Evolutionary conservation across 202 grass and related monocot species (phyloP).

Genomic region (Musa balbisiana): DNA sequence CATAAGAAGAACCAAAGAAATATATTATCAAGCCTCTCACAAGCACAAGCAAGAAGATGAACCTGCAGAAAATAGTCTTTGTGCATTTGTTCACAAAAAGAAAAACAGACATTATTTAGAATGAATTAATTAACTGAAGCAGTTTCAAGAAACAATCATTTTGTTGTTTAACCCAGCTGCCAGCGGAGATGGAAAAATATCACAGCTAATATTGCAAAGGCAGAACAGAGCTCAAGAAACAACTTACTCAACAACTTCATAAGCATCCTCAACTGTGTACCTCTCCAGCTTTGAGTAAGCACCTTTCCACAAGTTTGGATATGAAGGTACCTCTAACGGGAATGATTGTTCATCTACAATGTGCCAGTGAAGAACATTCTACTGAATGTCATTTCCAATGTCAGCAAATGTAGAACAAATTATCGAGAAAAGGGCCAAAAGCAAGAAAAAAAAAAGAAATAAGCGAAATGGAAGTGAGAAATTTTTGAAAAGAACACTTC

Average conservation of each 20-base stretch:
- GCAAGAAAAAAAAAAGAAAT: constrained; percentile 13
- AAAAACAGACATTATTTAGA: too few relatives aligned
- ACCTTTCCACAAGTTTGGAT: constrained; percentile 84
- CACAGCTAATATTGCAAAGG: constrained; percentile 12
- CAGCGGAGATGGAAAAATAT: background rate
- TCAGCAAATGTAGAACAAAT: constrained; percentile 33
- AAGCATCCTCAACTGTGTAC: constrained; percentile 81
- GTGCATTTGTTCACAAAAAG: too few relatives aligned
- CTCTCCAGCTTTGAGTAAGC: constrained; percentile 76
- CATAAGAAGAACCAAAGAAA: too few relatives aligned
- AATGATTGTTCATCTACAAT: constrained; percentile 94
- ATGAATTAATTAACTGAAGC: too few relatives aligned
- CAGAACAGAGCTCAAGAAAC: constrained; percentile 4
- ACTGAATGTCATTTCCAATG: constrained; percentile 55
- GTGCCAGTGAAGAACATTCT: constrained; percentile 99
- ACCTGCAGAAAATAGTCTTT: too few relatives aligned
- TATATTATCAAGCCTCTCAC: too few relatives aligned
- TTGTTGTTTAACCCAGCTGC: background rate
- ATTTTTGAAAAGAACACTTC: background rate
- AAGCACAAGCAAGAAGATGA: too few relatives aligned
- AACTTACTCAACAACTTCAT: constrained; percentile 78
- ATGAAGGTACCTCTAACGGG: constrained; percentile 83
- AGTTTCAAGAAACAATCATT: background rate
- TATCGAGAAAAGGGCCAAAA: background rate
- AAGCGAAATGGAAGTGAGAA: constrained; percentile 2